A percentile compares a stretch with the other conserved stretches of the same genome.
phyloP scores from a whole-genome alignment of 768 basidiomycete genomes.

The Lactarius pseudohatsudake region DNA sequence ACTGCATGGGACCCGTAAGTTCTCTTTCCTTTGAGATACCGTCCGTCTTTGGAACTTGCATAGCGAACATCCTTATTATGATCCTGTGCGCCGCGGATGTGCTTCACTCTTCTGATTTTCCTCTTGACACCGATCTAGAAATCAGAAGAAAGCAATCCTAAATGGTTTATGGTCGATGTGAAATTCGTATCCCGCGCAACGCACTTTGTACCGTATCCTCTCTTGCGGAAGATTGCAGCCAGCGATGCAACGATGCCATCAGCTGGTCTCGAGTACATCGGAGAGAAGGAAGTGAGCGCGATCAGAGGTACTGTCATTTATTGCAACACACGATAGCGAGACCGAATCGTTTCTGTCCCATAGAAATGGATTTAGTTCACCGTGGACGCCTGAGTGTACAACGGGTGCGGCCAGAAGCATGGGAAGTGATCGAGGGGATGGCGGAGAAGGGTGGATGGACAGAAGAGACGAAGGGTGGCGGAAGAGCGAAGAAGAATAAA shows the following conservation, averaged over 20 bases:
- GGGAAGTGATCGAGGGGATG: slow-evolving; percentile 56
- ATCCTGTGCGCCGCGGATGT: slow-evolving; percentile 48
- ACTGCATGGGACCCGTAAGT: slow-evolving; percentile 88
- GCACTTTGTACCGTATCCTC: slow-evolving; percentile 75
- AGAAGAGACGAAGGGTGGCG: slow-evolving; percentile 31
- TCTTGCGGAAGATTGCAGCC: slow-evolving; percentile 65
- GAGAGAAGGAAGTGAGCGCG: slow-evolving; percentile 55
- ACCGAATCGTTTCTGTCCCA: slow-evolving; percentile 1
- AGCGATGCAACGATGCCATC: slow-evolving; percentile 41
- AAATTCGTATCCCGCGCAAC: slow-evolving; percentile 61
- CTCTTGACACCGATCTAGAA: slow-evolving; percentile 51
- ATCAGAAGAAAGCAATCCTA: slow-evolving; percentile 70
- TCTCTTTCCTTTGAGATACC: slow-evolving; percentile 20
- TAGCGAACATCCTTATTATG: slow-evolving; percentile 78
- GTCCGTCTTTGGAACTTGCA: neutral
- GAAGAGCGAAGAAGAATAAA: slow-evolving; percentile 11
- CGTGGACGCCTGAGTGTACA: slow-evolving; percentile 89
- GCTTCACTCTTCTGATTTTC: slow-evolving; percentile 8
- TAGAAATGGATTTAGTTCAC: slow-evolving; percentile 77
- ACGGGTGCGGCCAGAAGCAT: slow-evolving; percentile 65
- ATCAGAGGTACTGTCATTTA: slow-evolving; percentile 52
- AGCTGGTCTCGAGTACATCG: slow-evolving; percentile 64
- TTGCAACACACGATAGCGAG: neutral
- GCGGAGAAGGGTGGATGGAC: slow-evolving; percentile 83
- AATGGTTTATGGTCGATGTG: slow-evolving; percentile 92